Base-by-base conservation (phyloP, 129 eudicot genomes). In the Chrysanthemum makinoi region DNA sequence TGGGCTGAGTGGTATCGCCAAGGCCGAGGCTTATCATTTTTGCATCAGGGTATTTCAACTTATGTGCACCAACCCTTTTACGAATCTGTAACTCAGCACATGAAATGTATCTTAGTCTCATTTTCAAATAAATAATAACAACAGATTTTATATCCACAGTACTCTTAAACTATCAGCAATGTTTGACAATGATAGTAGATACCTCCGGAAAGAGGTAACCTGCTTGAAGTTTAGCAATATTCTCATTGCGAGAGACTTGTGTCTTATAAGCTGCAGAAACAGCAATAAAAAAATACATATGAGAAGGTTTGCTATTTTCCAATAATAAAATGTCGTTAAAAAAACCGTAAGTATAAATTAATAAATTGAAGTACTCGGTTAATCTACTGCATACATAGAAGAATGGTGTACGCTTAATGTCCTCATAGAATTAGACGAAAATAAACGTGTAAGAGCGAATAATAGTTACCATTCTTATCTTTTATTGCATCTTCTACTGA, bases 1-100 rank as follows among this genome's bases (percentile, higher is more conserved):
- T 89, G 63, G 98, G 98, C 88, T 92, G 95, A 5, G 98, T 86
- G 33, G 96, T 92, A 80, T 89, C 98, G 60, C 98, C 98, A 66
- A 89, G 85, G 39, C 96, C 98, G 16, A 92, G 96, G 83, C 96
- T 89, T 70, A 92, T 92, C 53, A 93, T 90, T 84, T 89, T 81
- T 26, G 95, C 98, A 76, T 93, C 98, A 62, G 96, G 98, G 65
- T 87, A 76, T 76, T 87, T 89, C 75, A 70, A 58, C 85, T 85
- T 63, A 73, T 93, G 98, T 47, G 90, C 87, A 52, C 78, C 78
- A 82, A 82, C 87, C 75, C 95, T 86, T 72, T 88, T 82, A 20
- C 90, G 92, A 39, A 93, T 86, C 98, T 93, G 66, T 43, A 77
- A 81, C 12, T 24, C 15, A 47, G 52, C 63, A 57, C 13, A 62